Evolutionary conservation across 2,329 filamentous ascomycete species (phyloP).

Genomic region (Claviceps fusiformis): DNA sequence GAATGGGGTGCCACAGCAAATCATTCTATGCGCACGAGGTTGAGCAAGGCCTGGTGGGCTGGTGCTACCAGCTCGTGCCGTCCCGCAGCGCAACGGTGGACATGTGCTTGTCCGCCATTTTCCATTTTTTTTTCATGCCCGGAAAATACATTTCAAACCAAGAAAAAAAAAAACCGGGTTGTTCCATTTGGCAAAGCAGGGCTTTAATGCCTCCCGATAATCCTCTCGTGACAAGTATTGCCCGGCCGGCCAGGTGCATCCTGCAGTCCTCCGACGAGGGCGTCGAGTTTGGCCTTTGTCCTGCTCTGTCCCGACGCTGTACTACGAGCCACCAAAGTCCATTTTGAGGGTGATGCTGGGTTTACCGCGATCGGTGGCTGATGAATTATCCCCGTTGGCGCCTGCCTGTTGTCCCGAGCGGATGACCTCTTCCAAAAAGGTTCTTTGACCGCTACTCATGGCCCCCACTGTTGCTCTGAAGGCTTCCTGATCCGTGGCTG

Average conservation of each 20-base stretch:
- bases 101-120: neutral
- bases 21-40: neutral
- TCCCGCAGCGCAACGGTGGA: neutral
- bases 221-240: no score
- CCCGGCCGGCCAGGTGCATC: slow-evolving; percentile 1
- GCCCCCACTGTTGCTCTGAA: slow-evolving; percentile 64
- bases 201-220: no score
- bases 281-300: neutral
- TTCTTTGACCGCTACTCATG: slow-evolving; percentile 57
- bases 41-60: neutral
- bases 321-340: slow-evolving; percentile 53
- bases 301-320: neutral
- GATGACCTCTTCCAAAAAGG: slow-evolving; percentile 71
- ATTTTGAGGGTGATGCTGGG: slow-evolving; percentile 91
- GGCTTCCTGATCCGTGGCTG: slow-evolving; percentile 54
- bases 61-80: neutral
- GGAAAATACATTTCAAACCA: neutral
- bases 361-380: slow-evolving; percentile 34
- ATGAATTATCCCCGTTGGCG: slow-evolving; percentile 25
- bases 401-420: slow-evolving; percentile 43
- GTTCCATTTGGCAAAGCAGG: no score
- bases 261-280: slow-evolving; percentile 1
- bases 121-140: no score
- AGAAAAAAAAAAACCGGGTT: neutral
- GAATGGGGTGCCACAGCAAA: neutral